These are phyloP conservation scores for Penicillium sp. DNA, from an alignment of 2,329 filamentous ascomycete species.

Conservation along the genomic window DNA sequence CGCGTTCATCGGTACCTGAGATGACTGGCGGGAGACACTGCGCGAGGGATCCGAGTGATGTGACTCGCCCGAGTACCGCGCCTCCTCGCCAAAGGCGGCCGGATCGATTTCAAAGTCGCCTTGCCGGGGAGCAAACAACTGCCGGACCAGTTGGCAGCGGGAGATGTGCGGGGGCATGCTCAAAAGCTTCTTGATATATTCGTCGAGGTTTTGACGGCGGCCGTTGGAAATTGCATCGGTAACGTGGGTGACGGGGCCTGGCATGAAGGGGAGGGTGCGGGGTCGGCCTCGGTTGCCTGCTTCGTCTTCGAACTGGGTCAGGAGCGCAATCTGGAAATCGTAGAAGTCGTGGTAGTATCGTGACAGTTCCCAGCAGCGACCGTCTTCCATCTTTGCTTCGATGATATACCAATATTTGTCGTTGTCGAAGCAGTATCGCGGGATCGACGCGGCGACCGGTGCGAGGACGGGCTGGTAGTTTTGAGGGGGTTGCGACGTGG, in stretches of 20 bases:
- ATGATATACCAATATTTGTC: slow-evolving; percentile 99
- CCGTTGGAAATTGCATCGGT: slow-evolving; percentile 97
- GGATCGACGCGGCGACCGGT: slow-evolving; percentile 77
- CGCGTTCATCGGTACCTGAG: slow-evolving; percentile 59
- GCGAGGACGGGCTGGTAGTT: slow-evolving; percentile 57
- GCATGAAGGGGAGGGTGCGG: slow-evolving; percentile 91
- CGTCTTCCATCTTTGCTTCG: slow-evolving; percentile 83
- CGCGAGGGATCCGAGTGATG: slow-evolving; percentile 61
- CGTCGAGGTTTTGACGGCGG: slow-evolving; percentile 83
- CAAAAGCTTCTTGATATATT: slow-evolving; percentile 89
- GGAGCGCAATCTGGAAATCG: slow-evolving; percentile 92
- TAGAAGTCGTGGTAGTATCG: slow-evolving; percentile 98
- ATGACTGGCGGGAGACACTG: slow-evolving; percentile 60
- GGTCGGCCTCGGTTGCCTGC: slow-evolving; percentile 79
- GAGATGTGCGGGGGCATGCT: slow-evolving; percentile 79
- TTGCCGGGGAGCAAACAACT: slow-evolving; percentile 83
- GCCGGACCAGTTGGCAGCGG: slow-evolving; percentile 74
- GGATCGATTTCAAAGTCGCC: slow-evolving; percentile 91
- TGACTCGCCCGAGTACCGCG: slow-evolving; percentile 66
- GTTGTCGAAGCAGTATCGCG: slow-evolving; percentile 89
- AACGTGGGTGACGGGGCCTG: slow-evolving; percentile 92
- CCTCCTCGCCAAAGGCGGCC: slow-evolving; percentile 60
- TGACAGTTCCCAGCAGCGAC: slow-evolving; percentile 84
- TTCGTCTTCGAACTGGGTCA: slow-evolving; percentile 86
- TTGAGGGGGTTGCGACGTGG: slow-evolving; percentile 41